Conservation (phyloP, 257 asterid species). For the Leptodermis oblonga region DNA sequence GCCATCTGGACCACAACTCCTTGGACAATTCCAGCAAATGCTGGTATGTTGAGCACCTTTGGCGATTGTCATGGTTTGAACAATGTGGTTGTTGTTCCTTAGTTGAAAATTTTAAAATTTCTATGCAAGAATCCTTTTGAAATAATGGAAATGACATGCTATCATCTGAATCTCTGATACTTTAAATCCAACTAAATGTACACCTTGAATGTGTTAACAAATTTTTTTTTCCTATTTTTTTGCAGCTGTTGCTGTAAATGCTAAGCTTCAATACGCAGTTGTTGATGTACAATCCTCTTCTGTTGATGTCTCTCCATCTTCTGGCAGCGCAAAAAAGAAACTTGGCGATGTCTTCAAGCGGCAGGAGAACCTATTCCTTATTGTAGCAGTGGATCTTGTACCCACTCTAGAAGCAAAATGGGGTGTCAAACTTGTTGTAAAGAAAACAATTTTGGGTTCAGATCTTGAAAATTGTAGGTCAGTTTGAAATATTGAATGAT, state of each 20-base stretch:
- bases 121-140: neutral
- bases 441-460: conserved; percentile 64
- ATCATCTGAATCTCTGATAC: neutral
- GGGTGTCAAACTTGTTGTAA: conserved; percentile 67
- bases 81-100: neutral
- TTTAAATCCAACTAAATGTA: neutral
- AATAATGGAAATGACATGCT: neutral
- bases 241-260: conserved; percentile 91
- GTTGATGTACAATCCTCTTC: conserved; percentile 65
- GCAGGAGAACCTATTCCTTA: conserved; percentile 40
- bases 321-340: conserved; percentile 53
- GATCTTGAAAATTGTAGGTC: conserved; percentile 91
- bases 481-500: neutral
- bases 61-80: neutral
- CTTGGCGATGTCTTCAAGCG: conserved; percentile 65
- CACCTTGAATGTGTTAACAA: conserved; percentile 7
- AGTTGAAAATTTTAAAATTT: neutral
- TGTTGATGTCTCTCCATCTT: conserved; percentile 36
- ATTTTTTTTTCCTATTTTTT: conserved; percentile 8
- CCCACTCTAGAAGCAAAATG: conserved; percentile 86
- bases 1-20: conserved; percentile 99
- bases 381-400: conserved; percentile 83
- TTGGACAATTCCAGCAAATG: conserved; percentile 99
- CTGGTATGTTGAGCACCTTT: conserved; percentile 46
- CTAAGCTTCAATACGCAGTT: conserved; percentile 81